Percentiles rank a stretch among this genome's conserved stretches.
phyloP scores from a whole-genome alignment of 345 rosid species.

The Eucalyptus globulus region DNA sequence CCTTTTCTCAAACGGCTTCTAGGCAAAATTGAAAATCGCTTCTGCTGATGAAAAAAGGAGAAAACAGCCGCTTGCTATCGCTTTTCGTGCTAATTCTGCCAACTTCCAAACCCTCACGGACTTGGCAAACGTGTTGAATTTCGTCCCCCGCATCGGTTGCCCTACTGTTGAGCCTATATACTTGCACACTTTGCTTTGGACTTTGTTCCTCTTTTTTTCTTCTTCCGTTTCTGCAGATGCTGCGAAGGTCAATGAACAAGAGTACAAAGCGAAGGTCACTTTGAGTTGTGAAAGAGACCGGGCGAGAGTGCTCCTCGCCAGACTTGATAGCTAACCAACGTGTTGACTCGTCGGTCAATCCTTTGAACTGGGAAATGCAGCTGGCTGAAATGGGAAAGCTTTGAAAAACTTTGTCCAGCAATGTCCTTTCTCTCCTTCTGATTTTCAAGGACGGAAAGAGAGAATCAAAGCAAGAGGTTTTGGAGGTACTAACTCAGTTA shows the following conservation, averaged over 20 bases:
- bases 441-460: neutral
- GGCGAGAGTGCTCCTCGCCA: neutral
- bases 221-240: neutral
- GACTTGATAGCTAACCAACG: neutral
- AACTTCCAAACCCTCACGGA: neutral
- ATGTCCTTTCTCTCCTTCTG: neutral
- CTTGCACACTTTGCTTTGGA: neutral
- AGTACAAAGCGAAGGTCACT: neutral
- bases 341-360: neutral
- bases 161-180: neutral
- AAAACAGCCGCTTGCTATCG: neutral
- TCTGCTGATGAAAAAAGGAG: neutral
- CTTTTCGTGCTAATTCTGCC: neutral
- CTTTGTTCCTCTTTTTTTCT: neutral
- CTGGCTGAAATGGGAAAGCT: neutral
- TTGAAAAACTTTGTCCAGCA: neutral
- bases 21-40: neutral
- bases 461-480: neutral
- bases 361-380: neutral
- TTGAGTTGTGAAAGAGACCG: neutral
- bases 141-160: neutral
- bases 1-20: neutral
- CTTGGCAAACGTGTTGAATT: neutral
- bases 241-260: neutral
- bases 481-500: neutral